Percentiles rank a stretch among this genome's conserved stretches.
phyloP scores from a whole-genome alignment of 805 yeast species.

The Blastobotrys parvus region DNA sequence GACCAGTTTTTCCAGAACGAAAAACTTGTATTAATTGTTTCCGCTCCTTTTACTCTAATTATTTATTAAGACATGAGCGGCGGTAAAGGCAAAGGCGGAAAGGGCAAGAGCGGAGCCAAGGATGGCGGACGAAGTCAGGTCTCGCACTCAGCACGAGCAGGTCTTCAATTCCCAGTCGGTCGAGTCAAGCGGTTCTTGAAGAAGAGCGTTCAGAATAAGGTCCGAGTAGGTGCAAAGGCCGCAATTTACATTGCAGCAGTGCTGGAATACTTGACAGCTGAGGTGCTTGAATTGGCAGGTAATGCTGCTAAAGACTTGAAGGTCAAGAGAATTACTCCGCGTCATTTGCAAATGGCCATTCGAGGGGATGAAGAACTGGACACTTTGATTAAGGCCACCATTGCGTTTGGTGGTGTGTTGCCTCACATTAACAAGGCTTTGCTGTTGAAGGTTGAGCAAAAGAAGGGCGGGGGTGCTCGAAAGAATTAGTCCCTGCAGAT shows the following conservation, averaged over 20 bases:
- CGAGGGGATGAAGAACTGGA: constrained; percentile 98
- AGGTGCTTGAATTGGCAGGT: constrained; percentile 95
- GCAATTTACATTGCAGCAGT: constrained; percentile 96
- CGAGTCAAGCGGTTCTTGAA: constrained; percentile 96
- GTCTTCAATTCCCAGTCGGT: constrained; percentile 90
- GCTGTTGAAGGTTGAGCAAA: constrained; percentile 65
- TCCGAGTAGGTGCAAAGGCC: constrained; percentile 77
- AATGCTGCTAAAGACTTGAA: constrained; percentile 95
- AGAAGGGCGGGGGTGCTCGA: constrained; percentile 10
- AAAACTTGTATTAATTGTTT: too few relatives aligned
- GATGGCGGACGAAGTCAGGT: constrained; percentile 55
- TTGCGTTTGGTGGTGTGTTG: constrained; percentile 96
- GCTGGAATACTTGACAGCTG: constrained; percentile 92
- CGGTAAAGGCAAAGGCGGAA: constrained; percentile 92
- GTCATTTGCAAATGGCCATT: constrained; percentile 93
- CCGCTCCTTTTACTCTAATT: too few relatives aligned
- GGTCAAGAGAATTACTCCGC: constrained; percentile 94
- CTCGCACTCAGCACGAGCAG: constrained; percentile 91
- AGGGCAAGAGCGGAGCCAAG: constrained; percentile 87
- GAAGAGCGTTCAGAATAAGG: constrained; percentile 76
- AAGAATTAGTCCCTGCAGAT: not conserved
- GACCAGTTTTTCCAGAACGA: too few relatives aligned
- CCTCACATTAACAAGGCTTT: constrained; percentile 86
- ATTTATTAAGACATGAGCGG: constrained; percentile 55
- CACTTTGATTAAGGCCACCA: constrained; percentile 79